These are phyloP conservation scores for Lyophyllum decastes DNA, from an alignment of 768 basidiomycete species.

Conservation along the genomic window DNA sequence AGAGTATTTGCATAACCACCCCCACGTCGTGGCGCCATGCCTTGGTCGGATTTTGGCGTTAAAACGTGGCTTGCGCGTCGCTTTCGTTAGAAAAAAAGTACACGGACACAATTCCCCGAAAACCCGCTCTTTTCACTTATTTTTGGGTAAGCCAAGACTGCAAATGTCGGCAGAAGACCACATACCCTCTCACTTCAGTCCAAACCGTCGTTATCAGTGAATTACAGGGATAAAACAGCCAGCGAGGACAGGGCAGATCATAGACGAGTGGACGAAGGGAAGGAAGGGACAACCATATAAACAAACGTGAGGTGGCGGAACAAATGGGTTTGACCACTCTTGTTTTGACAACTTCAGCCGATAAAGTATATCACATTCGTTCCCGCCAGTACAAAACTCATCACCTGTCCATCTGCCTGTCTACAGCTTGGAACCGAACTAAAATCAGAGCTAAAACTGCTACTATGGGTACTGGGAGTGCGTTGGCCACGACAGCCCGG, in stretches of 20 bases:
- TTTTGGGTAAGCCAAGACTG: neutral
- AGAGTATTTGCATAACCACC: slow-evolving; percentile 38
- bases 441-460: neutral
- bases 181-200: neutral
- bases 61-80: neutral
- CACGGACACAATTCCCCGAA: neutral
- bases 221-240: slow-evolving; percentile 7
- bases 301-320: slow-evolving; percentile 16
- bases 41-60: slow-evolving; percentile 2
- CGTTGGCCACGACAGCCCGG: no score
- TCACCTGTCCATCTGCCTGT: slow-evolving; percentile 11
- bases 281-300: slow-evolving; percentile 14
- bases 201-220: slow-evolving; percentile 1
- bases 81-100: slow-evolving; percentile 8
- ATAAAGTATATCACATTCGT: neutral
- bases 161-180: neutral
- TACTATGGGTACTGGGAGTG: no score
- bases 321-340: slow-evolving; percentile 1
- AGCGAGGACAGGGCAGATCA: slow-evolving; percentile 13
- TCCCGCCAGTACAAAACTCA: neutral
- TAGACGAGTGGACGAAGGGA: slow-evolving; percentile 13
- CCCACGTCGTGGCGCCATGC: slow-evolving; percentile 55
- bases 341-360: slow-evolving; percentile 6
- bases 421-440: slow-evolving; percentile 3
- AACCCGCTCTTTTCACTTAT: slow-evolving; percentile 10